Percentiles rank a stretch among this genome's conserved stretches.
Conservation (phyloP, 345 rosid genomes). For the Mangifera indica region DNA sequence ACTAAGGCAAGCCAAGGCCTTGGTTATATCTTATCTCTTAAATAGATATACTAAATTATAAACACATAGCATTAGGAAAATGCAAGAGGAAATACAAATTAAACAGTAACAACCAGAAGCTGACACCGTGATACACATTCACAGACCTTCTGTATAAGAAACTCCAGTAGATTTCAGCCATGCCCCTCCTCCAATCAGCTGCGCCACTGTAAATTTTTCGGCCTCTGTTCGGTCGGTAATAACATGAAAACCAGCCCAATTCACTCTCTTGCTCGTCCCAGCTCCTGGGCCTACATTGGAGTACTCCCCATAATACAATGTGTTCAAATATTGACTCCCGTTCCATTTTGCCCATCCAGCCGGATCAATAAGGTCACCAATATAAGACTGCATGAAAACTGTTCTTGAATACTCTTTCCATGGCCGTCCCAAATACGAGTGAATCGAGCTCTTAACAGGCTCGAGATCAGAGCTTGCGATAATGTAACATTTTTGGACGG, state of each 20-base stretch:
- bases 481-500: conserved; percentile 67
- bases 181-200: conserved; percentile 65
- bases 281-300: conserved; percentile 69
- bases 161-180: conserved; percentile 84
- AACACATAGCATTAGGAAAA: too few relatives aligned
- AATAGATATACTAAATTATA: neutral
- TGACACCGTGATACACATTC: conserved; percentile 5
- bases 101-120: neutral
- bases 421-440: conserved; percentile 75
- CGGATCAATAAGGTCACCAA: conserved; percentile 67
- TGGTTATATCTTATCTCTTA: too few relatives aligned
- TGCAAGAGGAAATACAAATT: neutral
- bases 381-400: conserved; percentile 60
- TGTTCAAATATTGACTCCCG: conserved; percentile 59
- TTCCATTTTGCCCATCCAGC: conserved; percentile 79
- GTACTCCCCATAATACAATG: conserved; percentile 78
- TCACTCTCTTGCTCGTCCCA: conserved; percentile 57
- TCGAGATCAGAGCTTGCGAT: conserved; percentile 54
- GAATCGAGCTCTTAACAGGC: conserved; percentile 40
- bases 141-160: conserved; percentile 52
- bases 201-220: conserved; percentile 62
- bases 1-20: too few relatives aligned
- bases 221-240: conserved; percentile 58
- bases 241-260: conserved; percentile 63
- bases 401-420: conserved; percentile 77